These are phyloP conservation scores for Pontederia paniculata DNA, from an alignment of 176 grass and related monocot species.

Conservation along the genomic window DNA sequence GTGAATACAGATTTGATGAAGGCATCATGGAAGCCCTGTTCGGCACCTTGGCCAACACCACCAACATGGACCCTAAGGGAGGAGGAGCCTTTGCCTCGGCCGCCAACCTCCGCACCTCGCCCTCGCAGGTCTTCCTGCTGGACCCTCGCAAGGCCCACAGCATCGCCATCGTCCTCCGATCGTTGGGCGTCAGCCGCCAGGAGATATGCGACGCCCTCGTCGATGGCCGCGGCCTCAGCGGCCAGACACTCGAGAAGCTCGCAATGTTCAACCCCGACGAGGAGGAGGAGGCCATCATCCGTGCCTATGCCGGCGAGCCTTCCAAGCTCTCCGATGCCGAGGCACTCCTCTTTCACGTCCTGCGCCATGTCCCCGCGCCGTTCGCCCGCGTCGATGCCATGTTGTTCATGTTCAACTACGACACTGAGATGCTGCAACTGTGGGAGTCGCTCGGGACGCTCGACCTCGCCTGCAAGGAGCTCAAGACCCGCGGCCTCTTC, in stretches of 20 bases:
- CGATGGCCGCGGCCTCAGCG: constrained; percentile 15
- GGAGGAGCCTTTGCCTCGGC: no score
- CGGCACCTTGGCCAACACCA: no score
- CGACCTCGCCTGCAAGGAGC: constrained; percentile 65
- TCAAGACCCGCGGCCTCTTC: constrained; percentile 70
- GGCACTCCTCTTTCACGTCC: constrained; percentile 23
- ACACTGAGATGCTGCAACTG: constrained; percentile 45
- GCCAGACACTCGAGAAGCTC: constrained; percentile 18
- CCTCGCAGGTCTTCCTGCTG: constrained; percentile 69
- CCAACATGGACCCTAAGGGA: no score
- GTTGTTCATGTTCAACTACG: constrained; percentile 70
- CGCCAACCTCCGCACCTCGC: no score
- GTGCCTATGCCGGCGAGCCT: constrained; percentile 8
- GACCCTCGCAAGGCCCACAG: constrained; percentile 85
- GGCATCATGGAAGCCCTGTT: no score
- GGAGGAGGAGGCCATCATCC: constrained; percentile 10
- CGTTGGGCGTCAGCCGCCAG: constrained; percentile 37
- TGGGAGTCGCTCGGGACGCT: constrained; percentile 48
- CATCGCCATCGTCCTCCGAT: constrained; percentile 84
- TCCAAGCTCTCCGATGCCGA: constrained; percentile 19
- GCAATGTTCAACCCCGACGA: background rate
- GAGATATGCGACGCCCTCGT: constrained; percentile 34
- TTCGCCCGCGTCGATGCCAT: constrained; percentile 42
- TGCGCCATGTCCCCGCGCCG: constrained; percentile 11
- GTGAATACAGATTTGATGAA: no score